Conservation (phyloP, 83 land plant genomes). For the Larix sibirica region DNA sequence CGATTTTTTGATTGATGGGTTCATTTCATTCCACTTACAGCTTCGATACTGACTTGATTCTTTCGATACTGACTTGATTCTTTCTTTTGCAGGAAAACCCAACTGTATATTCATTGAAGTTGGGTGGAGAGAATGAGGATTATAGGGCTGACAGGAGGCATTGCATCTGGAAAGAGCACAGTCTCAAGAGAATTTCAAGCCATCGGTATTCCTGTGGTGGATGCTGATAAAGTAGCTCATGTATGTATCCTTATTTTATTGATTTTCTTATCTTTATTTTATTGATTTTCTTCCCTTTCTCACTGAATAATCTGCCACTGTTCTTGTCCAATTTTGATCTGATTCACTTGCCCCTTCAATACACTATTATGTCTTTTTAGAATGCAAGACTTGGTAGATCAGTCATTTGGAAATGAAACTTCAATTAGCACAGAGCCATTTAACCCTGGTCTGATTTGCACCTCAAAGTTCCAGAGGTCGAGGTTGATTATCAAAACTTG, state of each 20-base stretch:
- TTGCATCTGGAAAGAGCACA: slow-evolving; percentile 95
- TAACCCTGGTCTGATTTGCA: too few relatives aligned
- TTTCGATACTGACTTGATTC: too few relatives aligned
- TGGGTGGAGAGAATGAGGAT: slow-evolving; percentile 57
- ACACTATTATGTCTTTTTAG: background rate
- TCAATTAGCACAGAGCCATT: too few relatives aligned
- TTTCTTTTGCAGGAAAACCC: too few relatives aligned
- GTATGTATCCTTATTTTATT: slow-evolving; percentile 16
- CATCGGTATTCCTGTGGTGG: slow-evolving; percentile 73
- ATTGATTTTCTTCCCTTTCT: background rate
- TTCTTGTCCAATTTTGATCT: slow-evolving; percentile 10
- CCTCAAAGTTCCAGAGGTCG: too few relatives aligned
- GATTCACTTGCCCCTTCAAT: background rate
- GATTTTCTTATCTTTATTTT: background rate
- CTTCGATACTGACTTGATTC: too few relatives aligned
- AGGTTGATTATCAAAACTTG: too few relatives aligned
- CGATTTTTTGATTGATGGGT: too few relatives aligned
- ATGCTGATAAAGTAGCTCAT: slow-evolving; percentile 79
- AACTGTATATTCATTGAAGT: too few relatives aligned
- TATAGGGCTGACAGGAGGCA: slow-evolving; percentile 92
- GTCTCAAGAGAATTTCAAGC: slow-evolving; percentile 79
- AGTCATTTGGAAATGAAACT: too few relatives aligned
- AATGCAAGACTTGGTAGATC: too few relatives aligned
- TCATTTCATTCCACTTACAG: too few relatives aligned
- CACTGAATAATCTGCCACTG: background rate